A percentile compares a stretch with the other conserved stretches of the same genome.
phyloP scores from a whole-genome alignment of 2,329 filamentous ascomycete species.

The Macroventuria anomochaeta region DNA sequence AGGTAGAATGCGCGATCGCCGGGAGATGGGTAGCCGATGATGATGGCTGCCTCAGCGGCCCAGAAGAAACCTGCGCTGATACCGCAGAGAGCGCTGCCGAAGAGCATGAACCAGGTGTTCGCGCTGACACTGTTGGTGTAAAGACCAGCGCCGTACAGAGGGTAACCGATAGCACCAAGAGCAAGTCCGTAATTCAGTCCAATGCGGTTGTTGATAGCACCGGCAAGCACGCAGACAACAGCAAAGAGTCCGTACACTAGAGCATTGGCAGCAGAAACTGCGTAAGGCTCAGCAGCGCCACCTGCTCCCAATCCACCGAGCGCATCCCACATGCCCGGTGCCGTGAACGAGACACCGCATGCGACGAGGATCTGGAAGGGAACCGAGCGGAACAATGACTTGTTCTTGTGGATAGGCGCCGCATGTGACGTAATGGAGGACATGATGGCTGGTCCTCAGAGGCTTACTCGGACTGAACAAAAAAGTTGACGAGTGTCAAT shows the following conservation, averaged over 20 bases:
- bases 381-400: constrained; percentile 41
- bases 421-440: constrained; percentile 9
- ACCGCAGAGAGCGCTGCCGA: constrained; percentile 49
- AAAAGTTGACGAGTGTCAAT: not conserved
- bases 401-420: constrained; percentile 23
- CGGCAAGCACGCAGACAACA: constrained; percentile 41
- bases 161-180: constrained; percentile 53
- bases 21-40: constrained; percentile 51
- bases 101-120: constrained; percentile 51
- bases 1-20: constrained; percentile 47
- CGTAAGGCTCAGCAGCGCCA: constrained; percentile 44
- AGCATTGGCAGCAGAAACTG: constrained; percentile 44
- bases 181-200: constrained; percentile 46
- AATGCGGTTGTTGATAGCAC: constrained; percentile 50
- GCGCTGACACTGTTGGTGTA: constrained; percentile 50
- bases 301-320: constrained; percentile 43
- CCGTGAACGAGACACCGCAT: constrained; percentile 45
- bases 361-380: constrained; percentile 44
- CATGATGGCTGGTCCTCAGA: constrained; percentile 9
- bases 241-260: constrained; percentile 44
- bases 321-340: constrained; percentile 47
- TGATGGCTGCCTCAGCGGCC: constrained; percentile 52
- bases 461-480: constrained; percentile 5
- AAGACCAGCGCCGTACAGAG: constrained; percentile 51
- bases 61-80: constrained; percentile 53